Conservation (phyloP, 2,329 filamentous ascomycete species). For the Sphaerulina vaccinii region DNA sequence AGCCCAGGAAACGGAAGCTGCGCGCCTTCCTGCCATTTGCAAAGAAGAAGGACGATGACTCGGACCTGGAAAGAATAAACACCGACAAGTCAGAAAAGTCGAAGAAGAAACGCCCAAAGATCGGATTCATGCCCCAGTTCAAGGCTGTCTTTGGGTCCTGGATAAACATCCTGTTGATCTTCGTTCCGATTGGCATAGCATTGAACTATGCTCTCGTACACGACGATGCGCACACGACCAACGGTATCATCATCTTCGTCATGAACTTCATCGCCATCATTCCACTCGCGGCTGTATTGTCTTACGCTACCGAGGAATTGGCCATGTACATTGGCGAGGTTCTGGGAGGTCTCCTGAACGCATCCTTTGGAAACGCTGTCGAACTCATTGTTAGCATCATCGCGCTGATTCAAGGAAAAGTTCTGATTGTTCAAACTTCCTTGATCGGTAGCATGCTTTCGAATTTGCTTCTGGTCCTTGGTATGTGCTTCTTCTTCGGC, state of each 20-base stretch:
- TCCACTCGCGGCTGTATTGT: constrained; percentile 80
- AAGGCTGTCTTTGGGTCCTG: constrained; percentile 77
- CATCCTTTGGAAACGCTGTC: constrained; percentile 71
- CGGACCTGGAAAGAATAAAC: constrained; percentile 11
- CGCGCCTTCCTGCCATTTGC: constrained; percentile 27
- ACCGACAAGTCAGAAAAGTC: constrained; percentile 26
- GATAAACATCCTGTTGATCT: constrained; percentile 79
- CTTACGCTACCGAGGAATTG: constrained; percentile 88
- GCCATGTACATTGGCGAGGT: constrained; percentile 76
- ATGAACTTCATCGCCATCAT: constrained; percentile 95
- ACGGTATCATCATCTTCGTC: constrained; percentile 65
- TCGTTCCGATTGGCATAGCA: constrained; percentile 74
- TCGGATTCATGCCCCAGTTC: constrained; percentile 52
- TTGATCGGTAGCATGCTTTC: constrained; percentile 89
- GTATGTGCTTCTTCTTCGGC: constrained; percentile 89
- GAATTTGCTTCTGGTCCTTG: constrained; percentile 83
- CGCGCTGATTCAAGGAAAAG: constrained; percentile 69
- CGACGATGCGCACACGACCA: constrained; percentile 41
- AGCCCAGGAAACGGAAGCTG: constrained; percentile 25
- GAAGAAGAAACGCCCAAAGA: constrained; percentile 31
- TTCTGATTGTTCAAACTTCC: constrained; percentile 87
- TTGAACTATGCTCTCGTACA: constrained; percentile 58
- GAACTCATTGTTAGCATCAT: constrained; percentile 68
- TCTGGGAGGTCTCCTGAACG: constrained; percentile 83
- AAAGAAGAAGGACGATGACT: constrained; percentile 11